Base-by-base conservation (phyloP, 208 protist genomes). In the Acanthamoeba lenticulata region DNA sequence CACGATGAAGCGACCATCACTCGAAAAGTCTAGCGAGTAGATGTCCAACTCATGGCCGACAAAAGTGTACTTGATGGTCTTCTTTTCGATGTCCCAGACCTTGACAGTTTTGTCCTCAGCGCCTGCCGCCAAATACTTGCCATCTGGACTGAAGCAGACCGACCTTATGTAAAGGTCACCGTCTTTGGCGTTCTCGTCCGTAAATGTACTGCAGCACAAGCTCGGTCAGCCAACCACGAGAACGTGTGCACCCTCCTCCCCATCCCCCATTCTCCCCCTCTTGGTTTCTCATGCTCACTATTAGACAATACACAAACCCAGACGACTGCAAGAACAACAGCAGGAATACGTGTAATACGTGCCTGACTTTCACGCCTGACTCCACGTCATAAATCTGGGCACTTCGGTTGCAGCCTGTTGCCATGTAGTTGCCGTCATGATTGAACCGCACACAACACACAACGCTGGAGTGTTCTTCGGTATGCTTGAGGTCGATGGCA, bases 81-180 rank as follows among this genome's bases (percentile, higher is more conserved):
- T 81, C 7, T 67, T 94, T 1, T 94, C 62, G 91, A 97, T 96
- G 90, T 97, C 95, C 96, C 96, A 97, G 42, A 97, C 95, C 24
- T 98, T 98, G 19, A 99, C 88, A 21, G 98, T 96, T 7, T 98
- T 98, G 49, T 98, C 96, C 57, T 98, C 97, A 55, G 98, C 98
- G 29, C 98, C 99, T 21, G 98, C 98, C 15, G 98, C 97, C 17
- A 99, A 94, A 86, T 97, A 95, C 36, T 95, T 96, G 89, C 96
- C 95, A 74, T 97, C 96, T 21, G 97, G 96, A 44, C 91, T 93
- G 88, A 98, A 97, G 83, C 98, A 94, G 42, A 99, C 95, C 17
- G 97, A 94, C 38, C 97, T 96, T 40, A 98, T 96, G 90, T 97
- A 97, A n/a, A 96, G 74, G 92, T 97, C 96, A 24, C 95, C 94